Base-by-base conservation (phyloP, 2,329 filamentous ascomycete genomes). In the Cladophialophora psammophila region DNA sequence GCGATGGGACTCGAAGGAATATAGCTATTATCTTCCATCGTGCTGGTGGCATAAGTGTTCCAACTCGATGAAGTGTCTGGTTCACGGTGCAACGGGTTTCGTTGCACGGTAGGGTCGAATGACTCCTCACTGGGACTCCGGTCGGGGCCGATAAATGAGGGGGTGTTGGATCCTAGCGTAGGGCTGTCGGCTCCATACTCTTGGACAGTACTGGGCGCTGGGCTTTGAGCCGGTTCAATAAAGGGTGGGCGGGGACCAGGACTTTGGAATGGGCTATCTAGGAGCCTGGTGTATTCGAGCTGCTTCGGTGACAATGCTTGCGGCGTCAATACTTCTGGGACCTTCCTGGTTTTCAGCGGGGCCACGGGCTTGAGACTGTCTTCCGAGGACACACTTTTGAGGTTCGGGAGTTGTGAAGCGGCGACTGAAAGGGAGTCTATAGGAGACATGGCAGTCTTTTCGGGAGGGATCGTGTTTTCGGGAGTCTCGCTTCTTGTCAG, bases 1-100 rank as follows among this genome's bases (percentile, higher is more conserved):
- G 70, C 71, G 64, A 75, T 74, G 35, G 78, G 82, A 53, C 78
- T 76, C 13, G 35, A 42, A 7, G 68, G 66, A 34, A 48, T 8
- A 8, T 36, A 35, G 26, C 12, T 45, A 10, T 57, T 38, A 26
- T 76, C 75, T 62, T 80, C 79, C 18, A 76, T 69, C 36, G 80
- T 80, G 1, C 87, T 86, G 1, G 87, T 86, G 31, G 85, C 83
- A 73, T 86, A 88, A 1, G 87, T 90, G 7, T 86, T 88, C 69
- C 86, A 80, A 77, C 88, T 91, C 76, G 90, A 91, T 54, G 61
- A 50, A n/a, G 65, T 69, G 38, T 71, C 69, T 26, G 40, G 42
- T 62, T 71, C 69, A 54, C 50, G 60, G 65, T 60, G 64, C 36
- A 56, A 62, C 57, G 63, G 72, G 68, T 62, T 63, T 71, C 50